These are phyloP conservation scores for Hypholoma fasciculare DNA, from an alignment of 768 basidiomycete genomes.

Conservation along the genomic window DNA sequence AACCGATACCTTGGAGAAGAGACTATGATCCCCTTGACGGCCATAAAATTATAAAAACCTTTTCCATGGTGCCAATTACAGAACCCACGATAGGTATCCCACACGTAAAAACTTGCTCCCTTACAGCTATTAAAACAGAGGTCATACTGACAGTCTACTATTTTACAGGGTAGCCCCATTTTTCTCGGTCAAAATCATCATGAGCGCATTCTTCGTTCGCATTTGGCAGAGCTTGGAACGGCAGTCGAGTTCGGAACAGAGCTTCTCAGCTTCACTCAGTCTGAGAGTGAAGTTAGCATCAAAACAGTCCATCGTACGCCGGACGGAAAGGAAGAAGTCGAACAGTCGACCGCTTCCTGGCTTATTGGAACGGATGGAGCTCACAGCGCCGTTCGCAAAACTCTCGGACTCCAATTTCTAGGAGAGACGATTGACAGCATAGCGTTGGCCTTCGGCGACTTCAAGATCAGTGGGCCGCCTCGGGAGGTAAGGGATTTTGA, in stretches of 20 bases:
- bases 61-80: constrained; percentile 21
- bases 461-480: constrained; percentile 37
- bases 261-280: constrained; percentile 41
- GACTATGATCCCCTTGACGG: constrained; percentile 33
- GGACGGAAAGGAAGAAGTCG: constrained; percentile 18
- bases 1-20: constrained; percentile 18
- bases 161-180: neutral
- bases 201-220: constrained; percentile 35
- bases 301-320: constrained; percentile 27
- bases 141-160: neutral
- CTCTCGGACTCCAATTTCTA: constrained; percentile 36
- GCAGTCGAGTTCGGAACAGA: constrained; percentile 44
- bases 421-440: constrained; percentile 37
- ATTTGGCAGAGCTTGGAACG: constrained; percentile 29
- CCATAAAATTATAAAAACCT: constrained; percentile 21
- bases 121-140: neutral
- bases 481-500: constrained; percentile 27
- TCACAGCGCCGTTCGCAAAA: constrained; percentile 39
- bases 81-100: constrained; percentile 30
- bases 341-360: constrained; percentile 31
- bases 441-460: constrained; percentile 39
- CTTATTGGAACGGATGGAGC: constrained; percentile 47
- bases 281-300: constrained; percentile 32
- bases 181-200: constrained; percentile 31
- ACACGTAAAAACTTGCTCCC: constrained; percentile 22